Conservation (phyloP, 1,139 yeast genomes). For the Candida mesenterica region DNA sequence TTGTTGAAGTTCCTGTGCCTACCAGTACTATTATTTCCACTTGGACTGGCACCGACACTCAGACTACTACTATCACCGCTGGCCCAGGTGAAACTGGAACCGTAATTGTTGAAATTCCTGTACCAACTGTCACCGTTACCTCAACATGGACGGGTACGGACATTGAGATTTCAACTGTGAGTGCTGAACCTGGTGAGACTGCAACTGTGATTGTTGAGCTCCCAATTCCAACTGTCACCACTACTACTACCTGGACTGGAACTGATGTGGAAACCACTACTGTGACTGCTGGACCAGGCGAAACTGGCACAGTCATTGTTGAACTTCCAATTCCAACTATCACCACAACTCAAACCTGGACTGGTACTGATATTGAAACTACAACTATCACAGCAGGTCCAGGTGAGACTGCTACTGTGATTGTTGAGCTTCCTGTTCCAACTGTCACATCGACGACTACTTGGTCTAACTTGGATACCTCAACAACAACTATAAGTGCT, state of each 20-base stretch:
- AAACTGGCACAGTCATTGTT: slow-evolving; percentile 3
- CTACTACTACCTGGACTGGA: slow-evolving; percentile 14
- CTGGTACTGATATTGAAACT: slow-evolving; percentile 5
- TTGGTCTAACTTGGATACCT: slow-evolving; percentile 8
- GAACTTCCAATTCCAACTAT: slow-evolving; percentile 3
- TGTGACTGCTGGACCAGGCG: slow-evolving; percentile 5
- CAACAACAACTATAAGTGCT: slow-evolving; percentile 11
- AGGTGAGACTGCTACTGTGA: slow-evolving; percentile 15
- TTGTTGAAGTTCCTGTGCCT: no score
- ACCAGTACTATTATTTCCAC: no score
- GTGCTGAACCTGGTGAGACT: slow-evolving; percentile 15
- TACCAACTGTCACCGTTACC: slow-evolving; percentile 9
- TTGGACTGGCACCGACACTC: background rate
- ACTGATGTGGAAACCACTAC: slow-evolving; percentile 3
- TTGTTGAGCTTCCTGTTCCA: slow-evolving; percentile 16
- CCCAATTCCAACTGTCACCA: slow-evolving; percentile 14
- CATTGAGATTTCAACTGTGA: slow-evolving; percentile 6
- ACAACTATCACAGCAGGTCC: slow-evolving; percentile 9
- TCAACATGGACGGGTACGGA: slow-evolving; percentile 9
- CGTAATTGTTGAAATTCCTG: slow-evolving; percentile 14
- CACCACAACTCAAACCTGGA: slow-evolving; percentile 3
- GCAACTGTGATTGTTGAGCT: slow-evolving; percentile 17
- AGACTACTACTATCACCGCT: slow-evolving; percentile 7
- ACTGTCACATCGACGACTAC: slow-evolving; percentile 14
- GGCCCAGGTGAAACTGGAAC: slow-evolving; percentile 14